A percentile compares a stretch with the other conserved stretches of the same genome.
These are phyloP conservation scores for Cocos nucifera DNA, from an alignment of 176 grass and related monocot species.

Conservation along the genomic window DNA sequence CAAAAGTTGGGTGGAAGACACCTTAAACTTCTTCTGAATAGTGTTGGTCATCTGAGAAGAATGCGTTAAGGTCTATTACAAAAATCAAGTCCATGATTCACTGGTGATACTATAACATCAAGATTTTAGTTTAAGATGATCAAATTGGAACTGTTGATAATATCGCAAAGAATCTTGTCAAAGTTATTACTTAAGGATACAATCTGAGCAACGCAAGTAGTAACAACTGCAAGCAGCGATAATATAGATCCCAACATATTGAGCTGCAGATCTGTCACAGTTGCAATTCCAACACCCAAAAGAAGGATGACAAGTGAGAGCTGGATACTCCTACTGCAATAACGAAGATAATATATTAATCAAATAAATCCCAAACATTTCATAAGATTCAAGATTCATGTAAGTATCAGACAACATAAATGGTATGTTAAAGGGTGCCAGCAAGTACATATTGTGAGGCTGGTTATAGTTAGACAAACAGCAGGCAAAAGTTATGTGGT, in stretches of 20 bases:
- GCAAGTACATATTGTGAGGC: too few relatives aligned
- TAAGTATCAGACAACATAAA: too few relatives aligned
- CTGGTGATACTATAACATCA: too few relatives aligned
- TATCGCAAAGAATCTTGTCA: too few relatives aligned
- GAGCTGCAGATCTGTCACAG: conserved; percentile 96
- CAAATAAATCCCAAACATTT: too few relatives aligned
- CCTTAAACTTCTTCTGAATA: conserved; percentile 99
- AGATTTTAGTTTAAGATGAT: too few relatives aligned
- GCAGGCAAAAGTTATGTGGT: too few relatives aligned
- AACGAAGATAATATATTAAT: conserved; percentile 1
- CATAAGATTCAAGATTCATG: too few relatives aligned
- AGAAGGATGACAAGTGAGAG: conserved; percentile 86
- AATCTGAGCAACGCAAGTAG: conserved; percentile 95
- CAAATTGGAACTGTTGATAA: too few relatives aligned
- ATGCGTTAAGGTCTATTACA: conserved; percentile 52
- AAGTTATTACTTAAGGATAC: conserved; percentile 67
- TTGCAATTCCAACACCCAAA: conserved; percentile 96
- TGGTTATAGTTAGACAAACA: too few relatives aligned
- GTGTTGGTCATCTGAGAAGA: conserved; percentile 93
- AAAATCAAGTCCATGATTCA: conserved; percentile 7
- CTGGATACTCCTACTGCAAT: conserved; percentile 79
- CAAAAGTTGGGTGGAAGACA: conserved; percentile 89
- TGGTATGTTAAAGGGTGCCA: too few relatives aligned
- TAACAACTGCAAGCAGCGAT: conserved; percentile 83
- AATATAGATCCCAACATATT: conserved; percentile 88